Evolutionary conservation across 169 alveolate species (phyloP).

Genomic region (Babesia ovis): DNA sequence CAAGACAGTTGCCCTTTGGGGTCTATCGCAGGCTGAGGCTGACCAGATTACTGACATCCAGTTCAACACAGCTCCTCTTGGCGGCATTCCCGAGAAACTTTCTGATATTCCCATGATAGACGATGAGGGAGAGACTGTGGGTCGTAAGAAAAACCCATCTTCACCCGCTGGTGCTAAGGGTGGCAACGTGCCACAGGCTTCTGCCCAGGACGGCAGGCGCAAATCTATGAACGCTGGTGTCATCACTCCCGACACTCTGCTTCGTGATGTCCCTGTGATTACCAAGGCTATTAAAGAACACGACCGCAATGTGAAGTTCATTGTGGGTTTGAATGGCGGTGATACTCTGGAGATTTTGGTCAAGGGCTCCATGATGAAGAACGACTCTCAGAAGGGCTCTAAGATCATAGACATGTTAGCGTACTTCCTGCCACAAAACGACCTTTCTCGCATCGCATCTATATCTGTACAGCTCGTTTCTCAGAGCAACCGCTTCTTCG

Average conservation of each 20-base stretch:
- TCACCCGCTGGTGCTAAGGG: background rate
- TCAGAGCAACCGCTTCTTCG: slow-evolving; percentile 40
- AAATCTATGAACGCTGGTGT: slow-evolving; percentile 14
- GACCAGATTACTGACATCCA: slow-evolving; percentile 44
- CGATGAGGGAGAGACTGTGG: background rate
- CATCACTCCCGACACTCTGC: slow-evolving; percentile 26
- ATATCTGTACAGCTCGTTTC: slow-evolving; percentile 28
- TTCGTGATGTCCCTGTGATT: slow-evolving; percentile 9
- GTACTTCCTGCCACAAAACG: slow-evolving; percentile 35
- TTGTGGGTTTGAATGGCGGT: slow-evolving; percentile 25
- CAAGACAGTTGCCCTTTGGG: slow-evolving; percentile 60
- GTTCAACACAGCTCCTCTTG: slow-evolving; percentile 43
- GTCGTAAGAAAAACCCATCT: background rate
- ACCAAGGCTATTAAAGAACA: slow-evolving; percentile 29
- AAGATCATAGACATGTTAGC: slow-evolving; percentile 43
- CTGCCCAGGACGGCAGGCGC: background rate
- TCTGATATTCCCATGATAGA: background rate
- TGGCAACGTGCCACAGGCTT: background rate
- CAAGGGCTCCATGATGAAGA: slow-evolving; percentile 35
- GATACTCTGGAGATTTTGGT: slow-evolving; percentile 35
- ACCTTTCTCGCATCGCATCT: slow-evolving; percentile 24
- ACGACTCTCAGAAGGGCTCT: slow-evolving; percentile 17
- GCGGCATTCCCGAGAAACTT: slow-evolving; percentile 21
- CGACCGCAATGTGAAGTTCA: slow-evolving; percentile 35
- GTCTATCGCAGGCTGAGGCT: slow-evolving; percentile 61